These are phyloP conservation scores for Schizochytrium sp. DNA, from an alignment of 108 stramenopile genomes.

Conservation along the genomic window DNA sequence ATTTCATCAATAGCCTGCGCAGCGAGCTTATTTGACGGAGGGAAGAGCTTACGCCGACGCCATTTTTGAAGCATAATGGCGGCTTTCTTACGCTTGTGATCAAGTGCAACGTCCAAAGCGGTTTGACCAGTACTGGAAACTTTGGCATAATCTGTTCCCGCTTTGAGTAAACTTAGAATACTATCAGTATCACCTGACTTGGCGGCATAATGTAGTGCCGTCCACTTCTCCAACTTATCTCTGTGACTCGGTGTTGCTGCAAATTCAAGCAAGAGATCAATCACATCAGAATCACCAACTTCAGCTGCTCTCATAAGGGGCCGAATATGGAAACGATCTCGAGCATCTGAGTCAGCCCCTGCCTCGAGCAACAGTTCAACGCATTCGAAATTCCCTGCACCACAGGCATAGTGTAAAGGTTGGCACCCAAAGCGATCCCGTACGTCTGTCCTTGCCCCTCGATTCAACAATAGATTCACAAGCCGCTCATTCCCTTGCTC, in stretches of 20 bases:
- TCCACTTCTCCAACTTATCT: conserved; percentile 58
- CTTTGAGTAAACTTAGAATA: neutral
- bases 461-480: neutral
- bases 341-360: conserved; percentile 20
- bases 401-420: conserved; percentile 33
- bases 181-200: conserved; percentile 35
- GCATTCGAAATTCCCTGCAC: neutral
- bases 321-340: neutral
- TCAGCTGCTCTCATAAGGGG: conserved; percentile 50
- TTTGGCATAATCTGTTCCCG: neutral
- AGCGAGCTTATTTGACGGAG: neutral
- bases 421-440: conserved; percentile 11
- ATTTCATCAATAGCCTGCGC: conserved; percentile 51
- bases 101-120: conserved; percentile 43
- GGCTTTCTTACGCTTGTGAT: neutral
- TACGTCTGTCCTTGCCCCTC: neutral
- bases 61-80: conserved; percentile 45
- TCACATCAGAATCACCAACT: conserved; percentile 23
- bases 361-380: conserved; percentile 14
- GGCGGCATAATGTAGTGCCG: conserved; percentile 56
- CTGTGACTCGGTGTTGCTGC: conserved; percentile 7
- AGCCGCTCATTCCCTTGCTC: neutral
- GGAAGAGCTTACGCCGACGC: conserved; percentile 47
- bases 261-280: conserved; percentile 37
- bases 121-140: conserved; percentile 22